Evolutionary conservation across 331 rosid genomes (phyloP).

Genomic region (Arachis monticola): DNA sequence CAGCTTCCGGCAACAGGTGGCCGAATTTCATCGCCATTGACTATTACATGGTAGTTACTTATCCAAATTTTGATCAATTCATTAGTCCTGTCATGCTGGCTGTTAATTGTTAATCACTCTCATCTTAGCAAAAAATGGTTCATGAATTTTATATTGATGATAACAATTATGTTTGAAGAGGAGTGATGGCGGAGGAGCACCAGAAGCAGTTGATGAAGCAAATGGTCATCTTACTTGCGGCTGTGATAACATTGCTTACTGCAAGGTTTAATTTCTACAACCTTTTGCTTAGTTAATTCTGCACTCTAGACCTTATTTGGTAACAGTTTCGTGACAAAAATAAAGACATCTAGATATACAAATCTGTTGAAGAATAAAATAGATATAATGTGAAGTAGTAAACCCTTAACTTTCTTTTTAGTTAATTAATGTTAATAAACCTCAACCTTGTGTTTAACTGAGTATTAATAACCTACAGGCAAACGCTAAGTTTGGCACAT

Average conservation of each 20-base stretch:
- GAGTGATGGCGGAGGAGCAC: slow-evolving; percentile 94
- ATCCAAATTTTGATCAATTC: slow-evolving; percentile 6
- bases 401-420: background rate
- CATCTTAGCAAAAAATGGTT: slow-evolving; percentile 7
- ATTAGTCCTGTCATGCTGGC: background rate
- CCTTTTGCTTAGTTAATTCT: background rate
- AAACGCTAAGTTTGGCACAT: slow-evolving; percentile 66
- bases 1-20: slow-evolving; percentile 80
- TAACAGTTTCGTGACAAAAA: background rate
- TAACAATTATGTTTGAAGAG: slow-evolving; percentile 60
- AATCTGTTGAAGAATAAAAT: too few species aligned
- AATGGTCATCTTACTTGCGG: slow-evolving; percentile 95
- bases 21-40: slow-evolving; percentile 95
- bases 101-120: background rate
- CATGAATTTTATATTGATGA: slow-evolving; percentile 10
- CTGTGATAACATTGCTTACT: slow-evolving; percentile 81
- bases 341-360: background rate
- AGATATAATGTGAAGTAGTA: background rate
- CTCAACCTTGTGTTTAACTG: slow-evolving; percentile 9
- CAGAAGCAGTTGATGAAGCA: slow-evolving; percentile 88
- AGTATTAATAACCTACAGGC: slow-evolving; percentile 48
- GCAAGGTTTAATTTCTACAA: slow-evolving; percentile 71
- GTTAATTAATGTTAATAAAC: background rate
- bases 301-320: background rate
- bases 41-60: slow-evolving; percentile 67